These are phyloP conservation scores for Cyclostephanos invisitatus DNA, from an alignment of 108 stramenopile species.

Conservation along the genomic window DNA sequence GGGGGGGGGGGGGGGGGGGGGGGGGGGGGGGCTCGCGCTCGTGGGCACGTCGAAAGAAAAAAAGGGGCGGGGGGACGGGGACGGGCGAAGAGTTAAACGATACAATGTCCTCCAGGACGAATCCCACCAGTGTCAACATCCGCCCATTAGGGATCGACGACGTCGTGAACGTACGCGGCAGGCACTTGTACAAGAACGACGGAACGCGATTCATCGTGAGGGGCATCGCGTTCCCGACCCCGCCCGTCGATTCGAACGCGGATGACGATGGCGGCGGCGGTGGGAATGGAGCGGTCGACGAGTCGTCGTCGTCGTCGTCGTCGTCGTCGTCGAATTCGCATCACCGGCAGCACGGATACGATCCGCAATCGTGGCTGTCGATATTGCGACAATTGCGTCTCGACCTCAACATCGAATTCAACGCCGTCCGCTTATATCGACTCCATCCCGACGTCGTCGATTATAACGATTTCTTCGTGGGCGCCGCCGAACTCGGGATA, in stretches of 20 bases:
- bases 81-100: no score
- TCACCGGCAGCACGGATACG: slow-evolving; percentile 20
- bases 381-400: slow-evolving; percentile 55
- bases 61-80: no score
- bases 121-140: no score
- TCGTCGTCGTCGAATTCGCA: background rate
- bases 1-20: no score
- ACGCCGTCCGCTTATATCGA: slow-evolving; percentile 60
- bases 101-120: no score
- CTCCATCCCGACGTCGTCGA: slow-evolving; percentile 27
- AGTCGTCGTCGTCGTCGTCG: no score
- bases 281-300: no score
- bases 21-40: no score
- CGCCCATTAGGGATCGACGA: slow-evolving; percentile 31
- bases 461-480: slow-evolving; percentile 50
- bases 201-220: slow-evolving; percentile 50
- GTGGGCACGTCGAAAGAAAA: background rate
- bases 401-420: slow-evolving; percentile 39
- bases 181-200: slow-evolving; percentile 42
- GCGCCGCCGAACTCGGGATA: slow-evolving; percentile 57
- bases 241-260: slow-evolving; percentile 34
- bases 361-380: slow-evolving; percentile 54
- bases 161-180: slow-evolving; percentile 45
- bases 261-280: background rate
- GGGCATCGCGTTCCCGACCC: slow-evolving; percentile 72